Conservation (phyloP, 441 rosid species). For the Gossypium trilobum region DNA sequence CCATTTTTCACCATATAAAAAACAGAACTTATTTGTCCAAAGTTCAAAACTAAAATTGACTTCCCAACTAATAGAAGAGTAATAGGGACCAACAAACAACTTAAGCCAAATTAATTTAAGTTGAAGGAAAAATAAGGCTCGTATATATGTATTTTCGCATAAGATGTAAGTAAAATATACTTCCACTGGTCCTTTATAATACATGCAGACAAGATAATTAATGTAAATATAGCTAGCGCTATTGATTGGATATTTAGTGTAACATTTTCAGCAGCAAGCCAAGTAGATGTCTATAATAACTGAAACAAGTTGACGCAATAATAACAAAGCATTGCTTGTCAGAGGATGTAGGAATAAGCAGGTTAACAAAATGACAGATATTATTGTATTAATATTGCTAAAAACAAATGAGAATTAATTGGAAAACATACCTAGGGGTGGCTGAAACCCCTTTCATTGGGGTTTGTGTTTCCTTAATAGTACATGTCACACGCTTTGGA, state of each 20-base stretch:
- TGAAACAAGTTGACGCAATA: neutral
- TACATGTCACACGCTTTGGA: conserved; percentile 75
- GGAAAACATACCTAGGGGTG: conserved; percentile 52
- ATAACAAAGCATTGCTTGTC: neutral
- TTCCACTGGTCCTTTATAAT: neutral
- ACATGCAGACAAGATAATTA: too few species aligned
- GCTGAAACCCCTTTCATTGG: conserved; percentile 54
- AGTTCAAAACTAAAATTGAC: neutral
- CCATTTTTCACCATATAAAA: neutral
- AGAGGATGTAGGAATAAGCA: neutral
- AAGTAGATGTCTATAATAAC: neutral
- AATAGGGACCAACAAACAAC: neutral
- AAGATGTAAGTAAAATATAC: neutral
- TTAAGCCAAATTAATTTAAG: neutral
- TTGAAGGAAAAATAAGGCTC: neutral
- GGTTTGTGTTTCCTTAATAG: conserved; percentile 57
- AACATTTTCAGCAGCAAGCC: neutral
- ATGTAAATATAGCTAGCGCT: neutral
- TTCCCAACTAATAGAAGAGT: neutral
- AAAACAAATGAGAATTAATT: neutral
- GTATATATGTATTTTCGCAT: neutral
- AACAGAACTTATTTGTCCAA: neutral
- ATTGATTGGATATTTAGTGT: neutral
- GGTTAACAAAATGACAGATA: neutral
- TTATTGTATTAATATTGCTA: neutral